Base-by-base conservation (phyloP, 2,329 filamentous ascomycete species). In the Stromatinia cepivora region DNA sequence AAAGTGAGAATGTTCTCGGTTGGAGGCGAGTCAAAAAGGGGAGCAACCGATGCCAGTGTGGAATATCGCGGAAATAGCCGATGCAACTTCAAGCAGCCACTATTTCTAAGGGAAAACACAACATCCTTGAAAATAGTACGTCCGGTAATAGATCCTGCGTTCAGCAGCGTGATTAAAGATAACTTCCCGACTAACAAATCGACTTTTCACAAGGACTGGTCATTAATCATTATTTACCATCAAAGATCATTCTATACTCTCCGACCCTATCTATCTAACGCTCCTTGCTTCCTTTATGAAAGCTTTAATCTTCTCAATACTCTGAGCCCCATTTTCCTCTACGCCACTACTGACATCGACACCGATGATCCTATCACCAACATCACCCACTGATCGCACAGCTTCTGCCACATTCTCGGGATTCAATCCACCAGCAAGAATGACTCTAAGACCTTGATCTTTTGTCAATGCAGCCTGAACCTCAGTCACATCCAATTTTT, bases 311-410 rank as follows among this genome's bases (percentile, higher is more conserved):
- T 91, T 96, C 25, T 88, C 86, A 69, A 94, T 76, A 79, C 90
- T 91, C 80, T 99, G 95, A 77, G 88, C 83, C 3, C 93, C 94
- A 74, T 90, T 86, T 48, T 88, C 89, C 81, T 98, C 95, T 3
- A 99, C 93, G 0, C 96, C 96, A 77, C 92, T 97, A 79, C 93
- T 97, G 28, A 97, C 92, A 82, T 99, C 95, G 4, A 99, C 91
- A 2, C 90, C 94, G 46, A 93, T 82, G 17, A 97, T 87, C 70
- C 89, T 87, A 13, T 83, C 83, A 36, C 83, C 83, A 13, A 87
- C 79, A 9, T 85, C 82, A 0, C 88, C 90, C 22, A 94, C 81
- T 20, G 85, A 84, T 31, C 83, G 81, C 25, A 99, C 82, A 10
- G 87, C 85, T 7, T 87, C 83, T 1, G 82, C 82, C 7, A 99